Conservation (phyloP, 2,329 filamentous ascomycete genomes). For the Podosphaera aphanis region DNA sequence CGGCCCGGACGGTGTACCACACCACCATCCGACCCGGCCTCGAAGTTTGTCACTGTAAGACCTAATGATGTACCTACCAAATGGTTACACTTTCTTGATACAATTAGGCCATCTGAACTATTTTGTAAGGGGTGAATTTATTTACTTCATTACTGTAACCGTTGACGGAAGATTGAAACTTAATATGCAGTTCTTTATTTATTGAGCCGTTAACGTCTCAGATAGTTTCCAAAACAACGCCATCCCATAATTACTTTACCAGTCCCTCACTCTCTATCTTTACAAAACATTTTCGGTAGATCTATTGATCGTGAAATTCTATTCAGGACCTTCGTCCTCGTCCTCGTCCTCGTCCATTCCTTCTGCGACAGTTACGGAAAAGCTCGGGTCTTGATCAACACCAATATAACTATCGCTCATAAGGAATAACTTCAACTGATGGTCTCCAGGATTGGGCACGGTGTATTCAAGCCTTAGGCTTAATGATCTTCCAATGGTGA, state of each 20-base stretch:
- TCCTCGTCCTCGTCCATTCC: constrained; percentile 88
- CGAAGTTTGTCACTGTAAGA: no score
- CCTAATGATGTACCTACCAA: no score
- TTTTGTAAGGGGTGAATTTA: no score
- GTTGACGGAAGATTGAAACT: no score
- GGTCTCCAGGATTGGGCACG: constrained; percentile 60
- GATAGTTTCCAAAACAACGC: not conserved
- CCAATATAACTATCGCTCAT: constrained; percentile 97
- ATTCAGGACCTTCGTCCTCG: constrained; percentile 37
- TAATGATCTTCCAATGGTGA: constrained; percentile 61
- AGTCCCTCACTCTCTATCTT: not conserved
- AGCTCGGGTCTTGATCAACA: constrained; percentile 84
- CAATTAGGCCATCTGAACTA: no score
- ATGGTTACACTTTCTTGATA: no score
- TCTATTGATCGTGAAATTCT: not conserved
- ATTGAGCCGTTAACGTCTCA: no score
- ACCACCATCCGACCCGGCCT: no score
- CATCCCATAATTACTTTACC: not conserved
- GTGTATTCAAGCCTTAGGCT: constrained; percentile 71
- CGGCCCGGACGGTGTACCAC: no score
- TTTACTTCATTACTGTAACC: no score
- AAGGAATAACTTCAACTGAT: constrained; percentile 73
- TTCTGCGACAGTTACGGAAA: constrained; percentile 66
- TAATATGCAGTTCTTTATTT: no score
- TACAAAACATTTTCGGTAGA: not conserved